Conservation (phyloP, 2,329 filamentous ascomycete species). For the Alternaria atra region DNA sequence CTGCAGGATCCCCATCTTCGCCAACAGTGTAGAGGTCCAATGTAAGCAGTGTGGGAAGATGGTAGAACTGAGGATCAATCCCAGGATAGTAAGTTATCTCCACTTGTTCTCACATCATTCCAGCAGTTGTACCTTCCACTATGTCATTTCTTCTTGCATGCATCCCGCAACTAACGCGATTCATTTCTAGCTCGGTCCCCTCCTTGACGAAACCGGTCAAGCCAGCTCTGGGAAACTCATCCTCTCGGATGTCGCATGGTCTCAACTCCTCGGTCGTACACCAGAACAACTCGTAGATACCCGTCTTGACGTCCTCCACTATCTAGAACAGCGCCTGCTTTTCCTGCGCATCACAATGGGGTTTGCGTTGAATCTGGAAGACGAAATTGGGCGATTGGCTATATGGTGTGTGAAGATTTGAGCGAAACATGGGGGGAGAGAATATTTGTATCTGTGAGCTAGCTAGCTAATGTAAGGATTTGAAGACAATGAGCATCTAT, state of each 20-base stretch:
- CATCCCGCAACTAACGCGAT: too few relatives aligned
- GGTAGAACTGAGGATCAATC: constrained; percentile 53
- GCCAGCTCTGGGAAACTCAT: constrained; percentile 63
- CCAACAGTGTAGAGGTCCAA: constrained; percentile 54
- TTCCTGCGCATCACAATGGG: constrained; percentile 64
- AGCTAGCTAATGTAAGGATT: not conserved
- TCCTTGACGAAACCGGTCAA: constrained; percentile 66
- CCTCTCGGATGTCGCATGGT: constrained; percentile 64
- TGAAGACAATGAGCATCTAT: too few relatives aligned
- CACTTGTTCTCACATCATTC: not conserved
- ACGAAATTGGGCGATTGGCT: constrained; percentile 39
- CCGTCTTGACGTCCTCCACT: constrained; percentile 53
- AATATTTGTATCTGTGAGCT: not conserved
- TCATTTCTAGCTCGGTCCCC: constrained; percentile 48
- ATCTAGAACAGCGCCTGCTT: constrained; percentile 62
- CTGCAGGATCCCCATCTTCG: constrained; percentile 64
- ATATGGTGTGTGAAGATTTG: constrained; percentile 45
- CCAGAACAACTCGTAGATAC: constrained; percentile 55
- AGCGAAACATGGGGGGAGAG: not conserved
- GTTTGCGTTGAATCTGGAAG: constrained; percentile 62
- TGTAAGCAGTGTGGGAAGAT: constrained; percentile 55
- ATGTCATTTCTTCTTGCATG: too few relatives aligned
- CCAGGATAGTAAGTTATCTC: constrained; percentile 47
- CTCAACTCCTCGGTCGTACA: constrained; percentile 57
- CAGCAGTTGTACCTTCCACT: too few relatives aligned